Evolutionary conservation across 441 rosid species (phyloP), one percentile per base, ranked within the genome.

Genomic region (Kokia cookei): DNA sequence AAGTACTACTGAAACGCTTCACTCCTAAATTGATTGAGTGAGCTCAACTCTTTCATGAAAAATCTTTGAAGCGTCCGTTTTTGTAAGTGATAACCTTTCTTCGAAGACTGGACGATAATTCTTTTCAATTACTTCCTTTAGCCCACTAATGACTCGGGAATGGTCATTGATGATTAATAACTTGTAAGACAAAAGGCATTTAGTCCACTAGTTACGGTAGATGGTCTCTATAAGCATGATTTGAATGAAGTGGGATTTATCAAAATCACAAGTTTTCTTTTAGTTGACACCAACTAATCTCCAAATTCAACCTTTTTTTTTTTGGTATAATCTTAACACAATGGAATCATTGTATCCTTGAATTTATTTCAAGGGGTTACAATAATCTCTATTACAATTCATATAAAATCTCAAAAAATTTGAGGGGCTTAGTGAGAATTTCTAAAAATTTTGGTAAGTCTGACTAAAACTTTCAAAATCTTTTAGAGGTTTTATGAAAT

Each of bases 191-290:
- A 51, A 32, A 51, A 29, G 60, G 29, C 47, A 68, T 51, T 51
- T 68, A n/a, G n/a, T 51, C 60, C 72, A 51, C 72, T 51, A 68
- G 32, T 35, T 57, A 51, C 47, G 72, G 72, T 7, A n/a, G 4
- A 17, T 51, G 60, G 72, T 53, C 72, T 32, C 1, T 32, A 10
- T 11, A 32, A 51, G 11, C 26, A 69, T 69, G 61, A 51, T 32
- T 69, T 32, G 27, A n/a, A 59, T 4, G n/a, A n/a, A 51, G 72
- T 67, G 71, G 43, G 59, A 48, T 48, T 48, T 15, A 8, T 27
- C 24, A 48, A 27, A 47, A 6, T 47, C 13, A 66, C 37, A 45
- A 14, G 57, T 7, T 48, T 26, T 64, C 40, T 27, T 7, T 22
- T 43, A 40, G 32, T 40, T 47, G 42, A 47, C 57, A 47, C 71